Evolutionary conservation across 192 early-diverging fungal species (phyloP), one percentile per base, ranked within the genome.

Genomic region (Entomortierella beljakovae): DNA sequence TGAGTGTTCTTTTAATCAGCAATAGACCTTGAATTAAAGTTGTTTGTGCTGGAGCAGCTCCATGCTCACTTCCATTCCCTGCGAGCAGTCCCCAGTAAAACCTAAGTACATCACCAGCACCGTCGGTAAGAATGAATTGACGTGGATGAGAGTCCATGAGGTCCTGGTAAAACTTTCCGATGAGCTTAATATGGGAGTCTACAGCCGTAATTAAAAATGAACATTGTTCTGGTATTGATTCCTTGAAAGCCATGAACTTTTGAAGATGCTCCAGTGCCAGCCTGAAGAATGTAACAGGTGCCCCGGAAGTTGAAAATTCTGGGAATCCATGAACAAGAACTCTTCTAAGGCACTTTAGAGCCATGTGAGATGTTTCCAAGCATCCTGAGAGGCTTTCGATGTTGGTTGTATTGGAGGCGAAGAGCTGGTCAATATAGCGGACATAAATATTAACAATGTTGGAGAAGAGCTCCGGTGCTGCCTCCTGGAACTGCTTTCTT

Each of bases 161-260:
- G 61, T 94, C 90, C 54, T 94, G 61, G 70, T 93, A 95, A 31
- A 97, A 68, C 64, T 94, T 94, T 31, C 96, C 96, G 48, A 94
- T 85, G 42, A 90, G 53, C 9, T 86, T 81, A 54, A 93, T 89
- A 56, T 92, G 82, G 2, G 85, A 68, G 6, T 83, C 81, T 31
- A 82, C 61, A 28, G 73, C 57, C 0, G 71, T 75, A 8, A 71
- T 38, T 33, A 83, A 31, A 29, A 76, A 77, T 8, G 77, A 79
- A 46, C 75, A 77, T 23, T 83, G 65, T 43, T 81, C 71, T 55
- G 75, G 68, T 33, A 80, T 84, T n/a, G 77, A 34, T 18, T 72
- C 65, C 48, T 80, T 68, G 62, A 69, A 73, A 8, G 68, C 57
- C 32, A 75, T 68, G 54, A 87, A 89, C 57, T 85, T 85, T 71